Base-by-base conservation (phyloP, 768 basidiomycete genomes). In the Galerina sulciceps region DNA sequence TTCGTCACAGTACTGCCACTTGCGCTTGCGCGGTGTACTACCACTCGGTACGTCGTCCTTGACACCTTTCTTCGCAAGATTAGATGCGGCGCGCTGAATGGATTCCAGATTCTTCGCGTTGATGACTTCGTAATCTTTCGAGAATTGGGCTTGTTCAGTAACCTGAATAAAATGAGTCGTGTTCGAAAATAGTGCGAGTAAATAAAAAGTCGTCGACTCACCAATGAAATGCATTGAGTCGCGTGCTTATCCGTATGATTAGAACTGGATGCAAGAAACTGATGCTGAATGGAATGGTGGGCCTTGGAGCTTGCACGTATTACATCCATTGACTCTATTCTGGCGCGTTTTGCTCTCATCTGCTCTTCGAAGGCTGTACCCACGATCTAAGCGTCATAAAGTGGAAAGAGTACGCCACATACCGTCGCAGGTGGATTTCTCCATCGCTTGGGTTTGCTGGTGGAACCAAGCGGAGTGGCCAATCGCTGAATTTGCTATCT, bases 21-120 rank as follows among this genome's bases (percentile, higher is more conserved):
- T 71, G 34, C 90, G 86, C 76, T 91, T 93, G 45, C 84, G 85
- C 36, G 93, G 93, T 3, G 93, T 94, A 53, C 75, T 74, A 5
- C 93, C 93, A 13, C 88, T 91, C 1, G 89, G 74, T 18, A 74
- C 68, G 65, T 94, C 93, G 54, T 85, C 84, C 55, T 75, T 81
- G 8, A 82, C 76, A 9, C 87, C 91, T 55, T 86, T 77, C 26
- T 85, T 81, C 6, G 79, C 68, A 18, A 93, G 73, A 13, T 76
- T 72, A 31, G 80, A 75, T 2, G 81, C 81, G 1, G 82, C 81
- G 18, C 79, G 75, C 43, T 82, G 81, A 18, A 90, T 69, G 4
- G 76, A 70, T 4, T 77, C 67, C 6, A 94, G 69, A 31, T 83
- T 77, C 10, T 71, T 70, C 10, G 71, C 70, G 1, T 82, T 75